Conservation (phyloP, 345 rosid species). For the Dipteronia sinensis region DNA sequence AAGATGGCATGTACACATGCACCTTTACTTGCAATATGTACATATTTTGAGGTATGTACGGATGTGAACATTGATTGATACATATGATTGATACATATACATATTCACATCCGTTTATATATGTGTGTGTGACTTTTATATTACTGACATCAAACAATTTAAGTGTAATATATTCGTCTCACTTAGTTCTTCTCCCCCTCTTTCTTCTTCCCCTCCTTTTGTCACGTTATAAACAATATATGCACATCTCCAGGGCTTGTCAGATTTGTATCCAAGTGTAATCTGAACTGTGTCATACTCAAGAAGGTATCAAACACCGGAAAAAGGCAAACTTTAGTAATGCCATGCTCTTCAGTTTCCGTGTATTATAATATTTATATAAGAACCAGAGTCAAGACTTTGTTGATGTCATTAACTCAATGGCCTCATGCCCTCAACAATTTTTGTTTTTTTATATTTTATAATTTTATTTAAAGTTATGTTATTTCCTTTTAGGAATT, state of each 20-base stretch:
- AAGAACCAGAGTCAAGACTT: background rate
- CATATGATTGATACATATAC: background rate
- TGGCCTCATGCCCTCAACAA: background rate
- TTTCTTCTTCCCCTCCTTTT: background rate
- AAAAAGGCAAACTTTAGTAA: background rate
- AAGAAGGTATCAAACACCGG: background rate
- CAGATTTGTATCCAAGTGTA: background rate
- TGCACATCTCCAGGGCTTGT: slow-evolving; percentile 2
- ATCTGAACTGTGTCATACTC: background rate
- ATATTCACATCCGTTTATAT: background rate
- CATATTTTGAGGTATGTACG: background rate
- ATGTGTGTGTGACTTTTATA: background rate
- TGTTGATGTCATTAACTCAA: background rate
- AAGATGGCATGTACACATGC: background rate
- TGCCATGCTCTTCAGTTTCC: slow-evolving; percentile 2
- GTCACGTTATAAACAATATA: background rate
- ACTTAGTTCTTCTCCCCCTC: background rate
- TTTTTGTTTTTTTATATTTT: background rate
- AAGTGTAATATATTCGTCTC: background rate
- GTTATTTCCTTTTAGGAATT: background rate
- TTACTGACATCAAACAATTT: background rate
- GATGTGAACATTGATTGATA: background rate
- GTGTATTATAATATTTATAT: background rate
- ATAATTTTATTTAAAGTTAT: background rate
- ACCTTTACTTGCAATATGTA: background rate